Conservation (phyloP, 1,139 yeast genomes). For the Blastobotrys ciferrii region DNA sequence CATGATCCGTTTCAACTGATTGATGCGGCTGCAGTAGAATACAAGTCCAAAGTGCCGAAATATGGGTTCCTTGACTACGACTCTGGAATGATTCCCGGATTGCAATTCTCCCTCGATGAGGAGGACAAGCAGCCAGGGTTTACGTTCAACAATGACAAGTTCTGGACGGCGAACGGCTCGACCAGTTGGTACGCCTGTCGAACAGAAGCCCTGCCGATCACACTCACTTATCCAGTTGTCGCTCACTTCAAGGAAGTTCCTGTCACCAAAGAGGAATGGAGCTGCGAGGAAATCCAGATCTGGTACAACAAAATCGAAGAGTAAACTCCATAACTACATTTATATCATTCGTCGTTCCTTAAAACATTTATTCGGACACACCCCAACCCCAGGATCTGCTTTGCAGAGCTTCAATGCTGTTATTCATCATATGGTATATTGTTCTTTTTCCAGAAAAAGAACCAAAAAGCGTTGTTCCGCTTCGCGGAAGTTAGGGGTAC, state of each 20-base stretch:
- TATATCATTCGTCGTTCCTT: too few species aligned
- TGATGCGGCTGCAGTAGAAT: not conserved
- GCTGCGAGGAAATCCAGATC: not conserved
- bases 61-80: not conserved
- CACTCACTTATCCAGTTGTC: not conserved
- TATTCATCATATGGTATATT: too few species aligned
- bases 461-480: too few species aligned
- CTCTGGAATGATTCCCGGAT: not conserved
- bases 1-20: not conserved
- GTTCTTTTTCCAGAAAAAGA: too few species aligned
- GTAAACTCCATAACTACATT: too few species aligned
- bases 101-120: not conserved
- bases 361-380: too few species aligned
- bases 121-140: not conserved
- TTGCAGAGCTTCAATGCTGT: too few species aligned
- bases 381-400: too few species aligned
- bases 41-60: not conserved
- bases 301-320: constrained; percentile 2
- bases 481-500: too few species aligned
- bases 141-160: not conserved
- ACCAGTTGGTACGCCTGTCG: not conserved
- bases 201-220: not conserved
- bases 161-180: not conserved
- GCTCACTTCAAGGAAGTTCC: not conserved
- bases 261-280: too few species aligned